Base-by-base conservation (phyloP, 371 early-diverging fungal genomes). In the Mucor piriformis region DNA sequence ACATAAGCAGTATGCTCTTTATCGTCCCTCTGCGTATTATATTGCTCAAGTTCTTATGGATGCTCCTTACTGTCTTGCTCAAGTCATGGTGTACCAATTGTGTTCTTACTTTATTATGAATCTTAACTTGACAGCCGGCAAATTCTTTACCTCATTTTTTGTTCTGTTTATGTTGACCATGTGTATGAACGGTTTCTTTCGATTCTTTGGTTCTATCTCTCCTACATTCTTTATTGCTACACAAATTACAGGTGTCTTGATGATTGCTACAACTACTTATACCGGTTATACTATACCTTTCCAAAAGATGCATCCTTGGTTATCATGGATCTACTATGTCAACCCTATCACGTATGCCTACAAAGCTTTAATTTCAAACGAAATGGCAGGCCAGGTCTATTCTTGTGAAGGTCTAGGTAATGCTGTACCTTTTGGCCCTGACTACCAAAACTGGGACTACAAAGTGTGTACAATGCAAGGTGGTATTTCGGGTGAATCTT, bases 261-360 rank as follows among this genome's bases (percentile, higher is more conserved):
- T 91, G 6, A 61, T 89, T 56, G 72, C 84, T 23, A 65, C 77
- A 56, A 80, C 85, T 44, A 57, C 86, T 8, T 86, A 88, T 53
- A 78, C 79, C 34, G 89, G 90, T 13, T 89, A 86, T 48, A 74
- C 85, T 59, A 84, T 89, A 54, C 87, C 88, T 3, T 79, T 79
- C 20, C 56, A 67, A 16, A 61, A 74, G 6, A 89, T 91, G 89
- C 82, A 88, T 52, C 85, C 83, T 25, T 88, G 88, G 84, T 77
- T 91, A 50, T 76, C 67, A 43, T 89, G 90, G 91, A 81, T 90
- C 35, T 86, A 83, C 56, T 91, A 85, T 80, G 83, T 89, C 53
- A 87, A 87, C 38, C 89, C 92, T 3, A 69, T 90, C 13, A 79
- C 88, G 0, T 91, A 90, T 58, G 88, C 80, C 0, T 85, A 86